phyloP scores from a whole-genome alignment of 768 basidiomycete genomes.

The Leccinum uliginosum region DNA sequence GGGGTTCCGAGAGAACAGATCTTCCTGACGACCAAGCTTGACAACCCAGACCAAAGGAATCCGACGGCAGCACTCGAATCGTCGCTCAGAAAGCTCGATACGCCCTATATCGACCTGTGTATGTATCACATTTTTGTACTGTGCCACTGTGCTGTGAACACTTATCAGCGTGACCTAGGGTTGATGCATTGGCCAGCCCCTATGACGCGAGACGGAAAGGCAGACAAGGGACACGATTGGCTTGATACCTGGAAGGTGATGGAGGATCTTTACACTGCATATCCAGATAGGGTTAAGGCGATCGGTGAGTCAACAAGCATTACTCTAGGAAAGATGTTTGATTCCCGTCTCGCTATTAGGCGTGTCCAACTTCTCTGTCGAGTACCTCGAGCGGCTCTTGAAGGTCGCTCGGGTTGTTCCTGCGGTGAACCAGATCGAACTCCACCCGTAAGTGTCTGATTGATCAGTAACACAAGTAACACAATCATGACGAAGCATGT shows the following conservation, averaged over 20 bases:
- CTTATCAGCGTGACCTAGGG: constrained; percentile 37
- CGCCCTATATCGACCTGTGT: constrained; percentile 80
- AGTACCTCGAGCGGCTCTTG: constrained; percentile 59
- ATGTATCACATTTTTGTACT: constrained; percentile 22
- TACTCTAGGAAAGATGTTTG: neutral
- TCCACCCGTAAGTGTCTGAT: constrained; percentile 54
- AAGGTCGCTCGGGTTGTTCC: constrained; percentile 54
- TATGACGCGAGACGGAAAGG: constrained; percentile 50
- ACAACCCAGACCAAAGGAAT: constrained; percentile 57
- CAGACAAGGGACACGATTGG: constrained; percentile 58
- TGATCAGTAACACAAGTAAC: neutral
- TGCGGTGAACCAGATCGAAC: constrained; percentile 77
- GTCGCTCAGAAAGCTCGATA: constrained; percentile 66
- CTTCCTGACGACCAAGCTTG: constrained; percentile 78
- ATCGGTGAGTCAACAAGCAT: constrained; percentile 47
- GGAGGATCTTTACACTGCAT: constrained; percentile 60
- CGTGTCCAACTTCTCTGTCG: constrained; percentile 68
- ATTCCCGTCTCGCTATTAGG: constrained; percentile 28
- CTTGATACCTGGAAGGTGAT: constrained; percentile 77
- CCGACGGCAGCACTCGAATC: constrained; percentile 59
- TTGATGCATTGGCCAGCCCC: constrained; percentile 84
- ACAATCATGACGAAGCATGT: neutral
- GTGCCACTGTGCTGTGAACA: neutral
- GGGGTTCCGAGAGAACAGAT: constrained; percentile 69
- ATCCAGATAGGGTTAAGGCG: constrained; percentile 70